Evolutionary conservation across 768 basidiomycete species (phyloP), one percentile per base, ranked within the genome.

Genomic region (Russula virescens): DNA sequence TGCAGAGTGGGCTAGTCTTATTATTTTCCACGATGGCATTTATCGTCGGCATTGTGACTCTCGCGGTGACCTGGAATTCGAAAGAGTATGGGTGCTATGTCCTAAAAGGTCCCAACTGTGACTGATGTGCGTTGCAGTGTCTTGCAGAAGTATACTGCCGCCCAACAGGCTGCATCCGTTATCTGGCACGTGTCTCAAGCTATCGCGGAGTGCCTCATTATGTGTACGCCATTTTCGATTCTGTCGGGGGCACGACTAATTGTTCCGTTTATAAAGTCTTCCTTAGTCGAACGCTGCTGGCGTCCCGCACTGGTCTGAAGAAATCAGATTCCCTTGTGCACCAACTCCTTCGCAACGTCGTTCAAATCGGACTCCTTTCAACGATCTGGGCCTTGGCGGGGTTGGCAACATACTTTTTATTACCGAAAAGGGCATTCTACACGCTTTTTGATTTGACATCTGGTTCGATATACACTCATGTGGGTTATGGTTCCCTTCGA

Each of bases 381-480:
- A 40, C n/a, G 31, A 5, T 43, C 25, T 58, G 58, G 58, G 4
- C 58, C 1, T 1, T 58, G 2, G 58, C 58, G 6, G 48, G 1
- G 18, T 43, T 58, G 31, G 58, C 13, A 18, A 49, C 57, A 18
- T 58, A 26, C 10, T 49, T 49, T n/a, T 26, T 58, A 9, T n/a
- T 58, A 16, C 58, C 58, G 11, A 6, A 7, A 9, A 26, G 23
- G 19, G 31, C 26, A 2, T 2, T 51, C 4, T 50, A 50, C 42
- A n/a, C 26, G 0, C 3, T 58, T 8, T 58, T 58, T 51, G 58
- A 49, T 14, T 21, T 23, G 25, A 50, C 58, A 50, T 49, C 49
- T 23, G 58, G 58, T 26, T 50, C 49, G n/a, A 58, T 58, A 28
- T 58, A 58, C 49, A 58, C 58, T 3, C 58, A 58, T 48, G 58